phyloP scores from a whole-genome alignment of 352 stramenopile species.

The Phytophthora rubi region DNA sequence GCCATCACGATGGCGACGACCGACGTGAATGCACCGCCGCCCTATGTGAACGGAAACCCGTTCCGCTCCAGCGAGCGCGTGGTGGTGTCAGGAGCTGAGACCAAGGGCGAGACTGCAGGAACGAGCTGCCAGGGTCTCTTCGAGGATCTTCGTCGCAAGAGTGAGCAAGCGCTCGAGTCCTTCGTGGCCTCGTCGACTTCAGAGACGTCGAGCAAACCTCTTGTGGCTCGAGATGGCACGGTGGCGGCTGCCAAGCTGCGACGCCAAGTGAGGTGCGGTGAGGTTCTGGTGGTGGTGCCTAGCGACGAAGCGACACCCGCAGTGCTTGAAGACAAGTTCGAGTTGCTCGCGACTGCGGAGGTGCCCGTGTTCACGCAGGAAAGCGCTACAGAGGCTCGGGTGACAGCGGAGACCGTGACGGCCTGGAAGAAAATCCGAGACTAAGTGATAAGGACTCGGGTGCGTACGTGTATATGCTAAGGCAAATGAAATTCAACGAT shows the following conservation, averaged over 20 bases:
- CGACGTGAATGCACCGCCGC: conserved; percentile 70
- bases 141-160: conserved; percentile 61
- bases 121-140: conserved; percentile 50
- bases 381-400: conserved; percentile 56
- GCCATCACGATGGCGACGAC: conserved; percentile 68
- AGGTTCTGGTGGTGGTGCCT: conserved; percentile 66
- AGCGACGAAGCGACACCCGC: conserved; percentile 38
- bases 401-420: conserved; percentile 50
- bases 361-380: conserved; percentile 62
- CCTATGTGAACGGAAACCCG: conserved; percentile 66
- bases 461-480: not conserved
- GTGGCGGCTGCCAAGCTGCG: conserved; percentile 53
- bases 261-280: conserved; percentile 56
- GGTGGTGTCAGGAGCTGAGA: conserved; percentile 27
- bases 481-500: not conserved
- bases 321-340: conserved; percentile 48
- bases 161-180: conserved; percentile 60
- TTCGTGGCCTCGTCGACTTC: conserved; percentile 55
- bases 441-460: conserved; percentile 24
- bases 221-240: conserved; percentile 48
- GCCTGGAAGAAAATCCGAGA: conserved; percentile 54
- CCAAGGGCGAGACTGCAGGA: conserved; percentile 2
- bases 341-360: conserved; percentile 46
- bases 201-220: conserved; percentile 24
- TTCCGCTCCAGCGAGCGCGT: conserved; percentile 65